A percentile compares a stretch with the other conserved stretches of the same genome.
Conservation (phyloP, 2,329 filamentous ascomycete species). For the Aspergillus tubingensis region DNA sequence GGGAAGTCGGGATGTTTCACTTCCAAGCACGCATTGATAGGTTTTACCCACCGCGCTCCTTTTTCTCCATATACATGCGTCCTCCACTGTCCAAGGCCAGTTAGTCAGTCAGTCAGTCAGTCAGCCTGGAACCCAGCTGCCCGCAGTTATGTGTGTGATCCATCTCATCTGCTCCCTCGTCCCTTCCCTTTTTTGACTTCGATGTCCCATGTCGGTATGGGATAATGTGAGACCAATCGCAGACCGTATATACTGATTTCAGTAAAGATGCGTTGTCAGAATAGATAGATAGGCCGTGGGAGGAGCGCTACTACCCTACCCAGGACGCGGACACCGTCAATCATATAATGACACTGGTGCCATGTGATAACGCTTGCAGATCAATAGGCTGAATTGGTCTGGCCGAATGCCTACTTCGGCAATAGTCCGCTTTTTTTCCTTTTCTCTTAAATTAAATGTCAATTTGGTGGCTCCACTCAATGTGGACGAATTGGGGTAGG, state of each 20-base stretch:
- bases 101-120: neutral
- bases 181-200: neutral
- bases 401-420: constrained; percentile 5
- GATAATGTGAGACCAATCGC: neutral
- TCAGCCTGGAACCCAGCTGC: neutral
- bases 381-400: neutral
- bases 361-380: constrained; percentile 1
- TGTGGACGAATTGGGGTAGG: neutral
- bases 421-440: neutral
- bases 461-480: neutral
- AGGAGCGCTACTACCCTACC: neutral
- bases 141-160: neutral
- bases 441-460: neutral
- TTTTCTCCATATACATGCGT: neutral
- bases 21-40: neutral
- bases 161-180: neutral
- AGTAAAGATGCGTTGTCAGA: neutral
- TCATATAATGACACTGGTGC: neutral
- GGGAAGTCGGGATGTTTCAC: constrained; percentile 6
- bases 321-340: neutral
- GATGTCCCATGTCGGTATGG: neutral
- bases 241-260: neutral
- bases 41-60: neutral
- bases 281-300: neutral
- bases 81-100: neutral